A percentile compares a stretch with the other conserved stretches of the same genome.
These are phyloP conservation scores for Sextonia rubra DNA, from an alignment of 164 flowering plant species.

Conservation along the genomic window DNA sequence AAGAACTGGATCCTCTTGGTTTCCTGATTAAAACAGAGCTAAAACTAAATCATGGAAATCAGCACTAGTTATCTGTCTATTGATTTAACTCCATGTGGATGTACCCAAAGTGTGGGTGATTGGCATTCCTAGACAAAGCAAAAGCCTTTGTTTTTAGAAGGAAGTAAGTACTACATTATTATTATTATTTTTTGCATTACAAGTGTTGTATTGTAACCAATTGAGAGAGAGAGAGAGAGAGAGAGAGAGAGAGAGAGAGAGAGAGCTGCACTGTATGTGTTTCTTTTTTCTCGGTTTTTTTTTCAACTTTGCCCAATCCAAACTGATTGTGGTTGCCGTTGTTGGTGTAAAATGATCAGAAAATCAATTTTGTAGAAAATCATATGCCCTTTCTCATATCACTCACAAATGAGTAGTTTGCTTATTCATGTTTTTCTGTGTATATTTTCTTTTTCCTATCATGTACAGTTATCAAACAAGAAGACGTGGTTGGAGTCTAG, in stretches of 20 bases:
- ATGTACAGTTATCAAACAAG: constrained; percentile 32
- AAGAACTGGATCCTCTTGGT: background rate
- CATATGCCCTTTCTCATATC: background rate
- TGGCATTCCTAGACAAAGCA: background rate
- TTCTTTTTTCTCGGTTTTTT: background rate
- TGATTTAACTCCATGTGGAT: background rate
- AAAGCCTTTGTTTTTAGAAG: too few relatives aligned
- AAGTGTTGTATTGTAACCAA: too few relatives aligned
- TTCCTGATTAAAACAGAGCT: background rate
- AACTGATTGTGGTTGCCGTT: background rate
- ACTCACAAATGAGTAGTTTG: background rate
- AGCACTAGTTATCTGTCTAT: background rate
- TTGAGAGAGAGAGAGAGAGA: background rate
- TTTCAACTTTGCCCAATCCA: background rate
- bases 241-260: background rate
- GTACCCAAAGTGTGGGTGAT: background rate
- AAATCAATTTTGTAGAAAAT: background rate
- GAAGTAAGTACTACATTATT: too few relatives aligned
- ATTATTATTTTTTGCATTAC: too few relatives aligned
- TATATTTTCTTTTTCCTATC: background rate
- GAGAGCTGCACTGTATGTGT: background rate
- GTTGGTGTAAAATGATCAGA: background rate
- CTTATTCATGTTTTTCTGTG: constrained; percentile 4
- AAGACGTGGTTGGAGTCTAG: constrained; percentile 36
- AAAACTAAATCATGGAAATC: background rate